Percentiles rank a stretch among this genome's conserved stretches.
Evolutionary conservation across 768 basidiomycete species (phyloP).

Genomic region (Rhodotorula taiwanensis): DNA sequence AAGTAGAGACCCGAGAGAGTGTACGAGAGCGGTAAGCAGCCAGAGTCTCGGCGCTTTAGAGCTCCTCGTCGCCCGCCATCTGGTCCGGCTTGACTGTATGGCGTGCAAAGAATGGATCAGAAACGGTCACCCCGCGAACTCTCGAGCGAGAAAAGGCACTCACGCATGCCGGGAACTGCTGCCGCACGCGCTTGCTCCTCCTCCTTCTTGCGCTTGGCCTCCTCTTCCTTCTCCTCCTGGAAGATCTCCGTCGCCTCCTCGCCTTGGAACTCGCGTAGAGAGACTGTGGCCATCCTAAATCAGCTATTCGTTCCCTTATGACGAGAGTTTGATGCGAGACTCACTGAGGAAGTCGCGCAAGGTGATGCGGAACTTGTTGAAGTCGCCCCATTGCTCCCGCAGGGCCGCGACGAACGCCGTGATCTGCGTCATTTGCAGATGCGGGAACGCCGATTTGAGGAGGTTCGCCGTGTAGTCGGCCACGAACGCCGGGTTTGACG

Average conservation of each 20-base stretch:
- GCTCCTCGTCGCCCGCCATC: conserved; percentile 33
- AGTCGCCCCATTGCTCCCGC: conserved; percentile 47
- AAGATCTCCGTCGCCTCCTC: conserved; percentile 74
- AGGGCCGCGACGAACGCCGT: conserved; percentile 47
- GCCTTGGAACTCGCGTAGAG: conserved; percentile 85
- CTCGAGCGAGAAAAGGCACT: not conserved
- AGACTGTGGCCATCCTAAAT: conserved; percentile 47
- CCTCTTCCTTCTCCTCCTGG: conserved; percentile 89
- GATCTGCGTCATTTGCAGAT: conserved; percentile 63
- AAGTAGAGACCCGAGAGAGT: too few species aligned
- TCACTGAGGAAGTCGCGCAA: conserved; percentile 84
- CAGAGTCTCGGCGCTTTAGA: not conserved
- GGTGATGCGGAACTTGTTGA: conserved; percentile 64
- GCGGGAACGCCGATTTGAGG: conserved; percentile 81
- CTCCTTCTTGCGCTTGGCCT: conserved; percentile 65
- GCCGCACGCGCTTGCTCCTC: conserved; percentile 82
- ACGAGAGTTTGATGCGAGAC: too few species aligned
- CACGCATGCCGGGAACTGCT: conserved; percentile 83
- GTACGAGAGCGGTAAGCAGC: too few species aligned
- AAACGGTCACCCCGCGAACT: too few species aligned
- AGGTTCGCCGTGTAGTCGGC: conserved; percentile 79
- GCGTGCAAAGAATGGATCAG: too few species aligned
- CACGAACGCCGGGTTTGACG: conserved; percentile 71
- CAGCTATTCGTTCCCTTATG: not conserved
- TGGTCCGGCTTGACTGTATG: conserved; percentile 18